These are phyloP conservation scores for Phytophthora citrophthora DNA, from an alignment of 352 stramenopile genomes.

Conservation along the genomic window DNA sequence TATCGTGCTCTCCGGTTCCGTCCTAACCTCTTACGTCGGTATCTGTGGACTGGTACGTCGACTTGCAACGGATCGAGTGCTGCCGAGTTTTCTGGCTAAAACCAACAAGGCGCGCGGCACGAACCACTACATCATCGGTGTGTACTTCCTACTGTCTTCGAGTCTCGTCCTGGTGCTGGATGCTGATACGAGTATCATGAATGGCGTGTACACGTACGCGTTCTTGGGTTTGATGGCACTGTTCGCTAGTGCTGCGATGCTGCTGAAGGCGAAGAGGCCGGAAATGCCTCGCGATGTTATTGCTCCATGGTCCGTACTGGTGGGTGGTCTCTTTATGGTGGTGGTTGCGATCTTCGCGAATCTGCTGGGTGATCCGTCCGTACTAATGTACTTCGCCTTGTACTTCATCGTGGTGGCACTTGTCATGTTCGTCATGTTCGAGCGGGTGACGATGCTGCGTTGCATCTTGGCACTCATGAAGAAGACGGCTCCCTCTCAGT, in stretches of 20 bases:
- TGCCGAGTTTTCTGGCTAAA: constrained; percentile 52
- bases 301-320: constrained; percentile 45
- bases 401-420: constrained; percentile 52
- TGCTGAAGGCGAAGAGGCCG: constrained; percentile 84
- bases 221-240: constrained; percentile 86
- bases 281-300: constrained; percentile 70
- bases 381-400: constrained; percentile 59
- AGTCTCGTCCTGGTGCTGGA: constrained; percentile 72
- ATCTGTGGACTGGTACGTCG: constrained; percentile 76
- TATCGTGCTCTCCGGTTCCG: constrained; percentile 79
- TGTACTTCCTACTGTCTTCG: constrained; percentile 67
- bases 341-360: constrained; percentile 53
- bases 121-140: constrained; percentile 78
- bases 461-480: constrained; percentile 46
- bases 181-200: constrained; percentile 65
- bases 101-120: constrained; percentile 65
- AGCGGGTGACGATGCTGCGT: constrained; percentile 51
- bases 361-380: constrained; percentile 46
- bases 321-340: constrained; percentile 49
- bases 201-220: constrained; percentile 84
- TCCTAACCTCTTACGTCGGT: constrained; percentile 83
- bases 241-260: constrained; percentile 78
- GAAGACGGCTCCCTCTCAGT: constrained; percentile 38
- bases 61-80: constrained; percentile 72
- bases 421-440: constrained; percentile 58